phyloP scores from a whole-genome alignment of 208 protist species.

The Trypanosoma mega region DNA sequence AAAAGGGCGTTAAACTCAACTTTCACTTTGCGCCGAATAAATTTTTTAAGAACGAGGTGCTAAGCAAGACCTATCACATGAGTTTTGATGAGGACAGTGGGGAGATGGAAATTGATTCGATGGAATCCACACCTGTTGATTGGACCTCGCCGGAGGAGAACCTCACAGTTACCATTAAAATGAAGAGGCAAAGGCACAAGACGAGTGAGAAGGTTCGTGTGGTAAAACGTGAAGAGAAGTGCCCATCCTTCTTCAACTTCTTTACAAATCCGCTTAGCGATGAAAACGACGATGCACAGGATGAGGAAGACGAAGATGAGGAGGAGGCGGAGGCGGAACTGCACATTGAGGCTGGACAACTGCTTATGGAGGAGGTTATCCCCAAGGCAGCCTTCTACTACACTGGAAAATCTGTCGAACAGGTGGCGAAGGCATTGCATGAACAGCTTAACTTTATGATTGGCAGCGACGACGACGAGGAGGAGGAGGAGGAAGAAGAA shows the following conservation, averaged over 20 bases:
- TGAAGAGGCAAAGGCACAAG: slow-evolving; percentile 92
- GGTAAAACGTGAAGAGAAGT: slow-evolving; percentile 79
- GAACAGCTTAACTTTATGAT: slow-evolving; percentile 32
- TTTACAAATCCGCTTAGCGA: slow-evolving; percentile 71
- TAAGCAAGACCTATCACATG: slow-evolving; percentile 92
- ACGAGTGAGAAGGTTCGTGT: slow-evolving; percentile 76
- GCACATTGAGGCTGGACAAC: slow-evolving; percentile 79
- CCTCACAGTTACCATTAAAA: slow-evolving; percentile 79
- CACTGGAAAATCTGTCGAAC: slow-evolving; percentile 78
- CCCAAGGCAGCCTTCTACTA: slow-evolving; percentile 90
- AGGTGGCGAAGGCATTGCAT: slow-evolving; percentile 41
- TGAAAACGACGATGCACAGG: slow-evolving; percentile 28
- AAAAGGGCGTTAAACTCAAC: slow-evolving; percentile 72
- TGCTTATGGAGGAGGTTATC: slow-evolving; percentile 74
- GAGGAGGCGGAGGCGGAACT: slow-evolving; percentile 51
- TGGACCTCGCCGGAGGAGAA: slow-evolving; percentile 83
- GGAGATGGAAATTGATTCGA: slow-evolving; percentile 64
- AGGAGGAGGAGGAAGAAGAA: slow-evolving; percentile 57
- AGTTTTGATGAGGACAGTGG: slow-evolving; percentile 73
- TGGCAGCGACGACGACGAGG: slow-evolving; percentile 40
- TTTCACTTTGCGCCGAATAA: slow-evolving; percentile 90
- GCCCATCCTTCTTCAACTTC: slow-evolving; percentile 93
- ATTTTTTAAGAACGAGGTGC: slow-evolving; percentile 86
- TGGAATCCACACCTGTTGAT: slow-evolving; percentile 71
- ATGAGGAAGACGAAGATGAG: slow-evolving; percentile 54